These are phyloP conservation scores for Penicillium silybi DNA, from an alignment of 495 filamentous ascomycete species.

Conservation along the genomic window DNA sequence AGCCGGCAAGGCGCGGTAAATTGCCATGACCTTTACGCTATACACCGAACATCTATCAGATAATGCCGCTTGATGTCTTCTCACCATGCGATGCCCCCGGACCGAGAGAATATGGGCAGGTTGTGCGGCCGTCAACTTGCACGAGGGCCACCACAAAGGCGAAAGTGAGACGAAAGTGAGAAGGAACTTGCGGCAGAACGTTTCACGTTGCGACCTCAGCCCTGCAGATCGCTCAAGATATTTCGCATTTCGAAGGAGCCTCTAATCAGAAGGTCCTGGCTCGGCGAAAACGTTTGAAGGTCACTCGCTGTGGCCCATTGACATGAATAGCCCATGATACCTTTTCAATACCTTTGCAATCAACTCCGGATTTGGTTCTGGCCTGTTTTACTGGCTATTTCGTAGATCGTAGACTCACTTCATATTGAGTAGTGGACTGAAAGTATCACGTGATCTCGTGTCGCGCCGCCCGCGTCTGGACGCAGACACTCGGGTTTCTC, in stretches of 20 bases:
- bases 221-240: neutral
- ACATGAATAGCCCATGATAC: constrained; percentile 6
- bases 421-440: neutral
- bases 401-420: neutral
- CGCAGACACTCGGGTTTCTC: constrained; percentile 3
- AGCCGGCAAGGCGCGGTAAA: constrained; percentile 46
- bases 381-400: neutral
- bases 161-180: neutral
- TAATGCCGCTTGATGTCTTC: constrained; percentile 16
- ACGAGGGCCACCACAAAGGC: neutral
- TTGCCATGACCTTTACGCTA: constrained; percentile 6
- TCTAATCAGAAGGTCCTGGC: neutral
- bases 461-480: constrained; percentile 26
- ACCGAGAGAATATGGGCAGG: constrained; percentile 1
- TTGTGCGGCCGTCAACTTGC: neutral
- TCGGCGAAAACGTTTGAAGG: neutral
- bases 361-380: constrained; percentile 2
- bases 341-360: constrained; percentile 10
- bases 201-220: neutral
- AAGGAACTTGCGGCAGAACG: neutral
- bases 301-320: neutral
- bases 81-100: constrained; percentile 23
- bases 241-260: neutral
- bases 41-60: constrained; percentile 12
- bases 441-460: constrained; percentile 38